A percentile compares a stretch with the other conserved stretches of the same genome.
Conservation (phyloP, 805 yeast species). For the Debaryomyces tyrocola region DNA sequence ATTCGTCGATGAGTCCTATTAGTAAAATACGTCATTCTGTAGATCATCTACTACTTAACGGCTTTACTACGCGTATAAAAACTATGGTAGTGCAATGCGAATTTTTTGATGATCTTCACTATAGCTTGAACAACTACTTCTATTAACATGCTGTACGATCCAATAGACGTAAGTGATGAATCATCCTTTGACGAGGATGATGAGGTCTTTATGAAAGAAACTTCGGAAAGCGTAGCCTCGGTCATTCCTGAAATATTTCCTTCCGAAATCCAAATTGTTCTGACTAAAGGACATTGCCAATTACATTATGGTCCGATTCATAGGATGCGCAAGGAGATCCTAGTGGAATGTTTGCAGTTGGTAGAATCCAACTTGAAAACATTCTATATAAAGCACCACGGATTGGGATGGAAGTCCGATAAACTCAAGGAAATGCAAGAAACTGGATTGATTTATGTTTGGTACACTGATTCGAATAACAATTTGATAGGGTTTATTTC, state of each 20-base stretch:
- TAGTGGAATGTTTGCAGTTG: slow-evolving; percentile 18
- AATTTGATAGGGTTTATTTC: slow-evolving; percentile 47
- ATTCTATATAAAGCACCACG: slow-evolving; percentile 28
- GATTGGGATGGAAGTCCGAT: slow-evolving; percentile 40
- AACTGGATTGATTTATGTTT: slow-evolving; percentile 44
- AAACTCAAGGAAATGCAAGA: slow-evolving; percentile 49
- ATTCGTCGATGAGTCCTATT: neutral
- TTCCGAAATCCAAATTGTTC: neutral
- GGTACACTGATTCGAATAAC: slow-evolving; percentile 19
- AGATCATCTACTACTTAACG: neutral
- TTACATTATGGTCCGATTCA: slow-evolving; percentile 6
- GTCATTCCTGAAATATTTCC: slow-evolving; percentile 10
- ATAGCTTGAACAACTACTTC: too few relatives aligned
- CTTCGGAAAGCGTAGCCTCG: slow-evolving; percentile 10
- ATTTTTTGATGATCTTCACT: neutral
- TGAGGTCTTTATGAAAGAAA: slow-evolving; percentile 11
- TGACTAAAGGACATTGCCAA: neutral
- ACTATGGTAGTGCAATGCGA: neutral
- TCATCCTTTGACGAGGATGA: slow-evolving; percentile 16
- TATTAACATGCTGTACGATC: too few relatives aligned
- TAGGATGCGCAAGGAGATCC: neutral
- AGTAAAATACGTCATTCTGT: neutral
- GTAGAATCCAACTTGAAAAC: slow-evolving; percentile 28
- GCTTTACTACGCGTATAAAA: neutral
- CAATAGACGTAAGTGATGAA: neutral